Percentiles rank a stretch among this genome's conserved stretches.
These are phyloP conservation scores for Taphrina confusa DNA, from an alignment of 1,139 yeast genomes.

Conservation along the genomic window DNA sequence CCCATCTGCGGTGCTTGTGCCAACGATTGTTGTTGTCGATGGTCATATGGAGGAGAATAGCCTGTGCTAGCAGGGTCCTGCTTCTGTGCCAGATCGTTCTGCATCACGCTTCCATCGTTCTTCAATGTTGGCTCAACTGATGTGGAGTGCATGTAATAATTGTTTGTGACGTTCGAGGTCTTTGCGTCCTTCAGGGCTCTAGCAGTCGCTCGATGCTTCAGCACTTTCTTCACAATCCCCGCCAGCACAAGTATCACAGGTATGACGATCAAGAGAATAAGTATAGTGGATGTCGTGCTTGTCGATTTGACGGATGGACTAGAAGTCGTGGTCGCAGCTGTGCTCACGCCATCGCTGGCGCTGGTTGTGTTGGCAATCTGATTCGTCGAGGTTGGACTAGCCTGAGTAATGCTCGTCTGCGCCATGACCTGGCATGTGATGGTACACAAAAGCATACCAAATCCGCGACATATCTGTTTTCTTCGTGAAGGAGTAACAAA, in stretches of 20 bases:
- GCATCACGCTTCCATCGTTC: too few species aligned
- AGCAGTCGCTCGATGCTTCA: neutral
- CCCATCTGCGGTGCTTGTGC: neutral
- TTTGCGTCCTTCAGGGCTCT: neutral
- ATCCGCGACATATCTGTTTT: too few species aligned
- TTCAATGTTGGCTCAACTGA: too few species aligned
- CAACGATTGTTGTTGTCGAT: too few species aligned
- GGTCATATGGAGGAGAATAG: too few species aligned
- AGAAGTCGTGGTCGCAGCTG: neutral
- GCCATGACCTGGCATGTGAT: neutral
- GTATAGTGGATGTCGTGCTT: neutral
- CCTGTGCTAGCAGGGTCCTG: too few species aligned
- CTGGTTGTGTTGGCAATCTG: neutral
- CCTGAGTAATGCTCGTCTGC: neutral
- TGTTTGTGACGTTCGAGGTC: neutral
- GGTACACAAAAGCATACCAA: too few species aligned
- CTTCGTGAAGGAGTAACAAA: too few species aligned
- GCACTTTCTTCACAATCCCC: neutral
- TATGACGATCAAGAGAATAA: neutral
- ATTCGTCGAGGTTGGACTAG: neutral
- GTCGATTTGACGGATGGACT: neutral
- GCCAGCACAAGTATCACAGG: neutral
- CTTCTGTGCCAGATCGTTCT: too few species aligned
- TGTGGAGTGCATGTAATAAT: neutral
- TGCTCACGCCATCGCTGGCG: neutral